Percentiles rank a stretch among this genome's conserved stretches.
Evolutionary conservation across 2,329 filamentous ascomycete genomes (phyloP).

Genomic region (Diplodia scrobiculata): DNA sequence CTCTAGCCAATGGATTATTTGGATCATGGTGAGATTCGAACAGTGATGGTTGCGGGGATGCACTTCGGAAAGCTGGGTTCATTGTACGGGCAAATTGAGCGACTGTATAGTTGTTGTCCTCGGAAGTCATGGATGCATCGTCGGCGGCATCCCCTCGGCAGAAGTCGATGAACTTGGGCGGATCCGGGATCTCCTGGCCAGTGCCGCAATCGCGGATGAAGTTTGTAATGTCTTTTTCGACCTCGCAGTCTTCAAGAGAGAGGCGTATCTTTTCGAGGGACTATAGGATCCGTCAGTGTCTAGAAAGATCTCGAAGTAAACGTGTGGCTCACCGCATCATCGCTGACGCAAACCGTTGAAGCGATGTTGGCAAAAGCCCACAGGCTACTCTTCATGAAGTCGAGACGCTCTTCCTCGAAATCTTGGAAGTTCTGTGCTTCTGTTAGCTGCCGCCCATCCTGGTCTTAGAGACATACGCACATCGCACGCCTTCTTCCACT

Average conservation of each 20-base stretch:
- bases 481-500: conserved; percentile 95
- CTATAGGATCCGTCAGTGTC: conserved; percentile 35
- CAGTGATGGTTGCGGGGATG: conserved; percentile 90
- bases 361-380: conserved; percentile 98
- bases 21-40: conserved; percentile 92
- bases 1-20: conserved; percentile 69
- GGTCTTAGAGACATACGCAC: conserved; percentile 42
- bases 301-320: neutral
- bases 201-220: conserved; percentile 92
- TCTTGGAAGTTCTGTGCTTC: conserved; percentile 85
- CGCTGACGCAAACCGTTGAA: conserved; percentile 95
- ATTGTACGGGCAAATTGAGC: conserved; percentile 94
- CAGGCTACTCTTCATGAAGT: conserved; percentile 95
- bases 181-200: conserved; percentile 94
- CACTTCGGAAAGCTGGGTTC: conserved; percentile 93
- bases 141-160: conserved; percentile 84
- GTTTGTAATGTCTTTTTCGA: conserved; percentile 85
- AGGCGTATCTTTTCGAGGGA: conserved; percentile 96
- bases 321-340: conserved; percentile 65
- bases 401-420: conserved; percentile 91
- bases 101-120: conserved; percentile 88
- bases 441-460: conserved; percentile 28
- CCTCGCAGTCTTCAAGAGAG: conserved; percentile 91
- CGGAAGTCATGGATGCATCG: conserved; percentile 76
- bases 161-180: conserved; percentile 98